Conservation (phyloP, 2,329 filamentous ascomycete genomes). For the Fusarium nodosum region DNA sequence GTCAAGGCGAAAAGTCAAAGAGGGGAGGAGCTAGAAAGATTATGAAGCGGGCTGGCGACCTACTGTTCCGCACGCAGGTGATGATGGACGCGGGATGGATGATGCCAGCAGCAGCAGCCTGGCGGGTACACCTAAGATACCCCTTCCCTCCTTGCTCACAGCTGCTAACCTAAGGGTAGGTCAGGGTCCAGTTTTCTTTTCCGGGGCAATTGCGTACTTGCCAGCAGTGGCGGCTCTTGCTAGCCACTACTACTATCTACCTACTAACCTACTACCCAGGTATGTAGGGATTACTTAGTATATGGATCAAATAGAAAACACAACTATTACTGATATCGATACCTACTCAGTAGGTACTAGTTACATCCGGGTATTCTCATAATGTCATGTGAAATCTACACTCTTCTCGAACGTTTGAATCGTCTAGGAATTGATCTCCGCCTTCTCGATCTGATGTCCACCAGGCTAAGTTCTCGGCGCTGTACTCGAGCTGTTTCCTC, state of each 20-base stretch:
- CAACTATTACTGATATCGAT: neutral
- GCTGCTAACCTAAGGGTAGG: constrained; percentile 19
- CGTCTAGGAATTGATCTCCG: neutral
- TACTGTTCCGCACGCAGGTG: constrained; percentile 7
- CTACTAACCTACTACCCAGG: too few relatives aligned
- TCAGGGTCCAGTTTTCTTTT: constrained; percentile 39
- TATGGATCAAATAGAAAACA: neutral
- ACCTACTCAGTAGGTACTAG: neutral
- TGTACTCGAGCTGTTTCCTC: neutral
- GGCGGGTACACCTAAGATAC: constrained; percentile 29
- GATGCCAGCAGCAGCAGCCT: constrained; percentile 52
- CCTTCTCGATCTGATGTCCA: neutral
- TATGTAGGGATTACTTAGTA: too few relatives aligned
- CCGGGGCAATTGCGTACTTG: constrained; percentile 26
- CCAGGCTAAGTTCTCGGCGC: neutral
- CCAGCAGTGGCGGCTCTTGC: neutral
- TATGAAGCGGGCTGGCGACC: constrained; percentile 36
- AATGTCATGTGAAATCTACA: neutral
- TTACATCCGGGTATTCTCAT: neutral
- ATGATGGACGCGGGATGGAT: constrained; percentile 39
- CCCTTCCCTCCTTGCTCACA: constrained; percentile 1
- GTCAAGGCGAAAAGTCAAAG: constrained; percentile 26
- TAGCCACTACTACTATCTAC: neutral
- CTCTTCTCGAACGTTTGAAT: neutral
- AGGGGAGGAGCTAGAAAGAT: constrained; percentile 35